Base-by-base conservation (phyloP, 768 basidiomycete genomes). In the Coprinopsis sp. region DNA sequence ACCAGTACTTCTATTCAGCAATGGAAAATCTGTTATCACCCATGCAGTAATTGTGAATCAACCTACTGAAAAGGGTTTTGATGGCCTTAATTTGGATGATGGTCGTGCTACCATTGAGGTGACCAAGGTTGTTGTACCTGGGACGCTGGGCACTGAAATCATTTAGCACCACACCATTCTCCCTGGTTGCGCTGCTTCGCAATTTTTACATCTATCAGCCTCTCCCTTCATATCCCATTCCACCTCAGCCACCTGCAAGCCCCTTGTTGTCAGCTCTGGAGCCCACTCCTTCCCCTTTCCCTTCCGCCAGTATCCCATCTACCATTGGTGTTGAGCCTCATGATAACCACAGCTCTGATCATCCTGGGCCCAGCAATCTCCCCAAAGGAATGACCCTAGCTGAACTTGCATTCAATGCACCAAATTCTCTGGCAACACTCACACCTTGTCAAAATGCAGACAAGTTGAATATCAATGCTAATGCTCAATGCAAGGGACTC, bases 91-190 rank as follows among this genome's bases (percentile, higher is more conserved):
- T 19, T 6, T 19, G n/a, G 6, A 22, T 24, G 12, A 10, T 22
- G 25, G 16, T 42, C 1, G n/a, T 56, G 1, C n/a, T n/a, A n/a
- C n/a, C n/a, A 33, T 60, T n/a, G 50, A 55, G 4, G 43, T 60
- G 2, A 12, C 27, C 1, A 21, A 56, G 2, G 42, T 57, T 14
- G 14, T 47, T 12, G 45, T 55, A 2, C 59, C 59, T 21, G 56
- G 48, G 4, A 54, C 58, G 0, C 44, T 55, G 12, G 24, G 57
- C 53, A 10, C 46, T 58, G 3, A 25, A 43, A 4, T 38, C 36
- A 12, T 57, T 59, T 53, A 55, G 58, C 4, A 6, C 11, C 28
- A 4, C 33, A 4, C 48, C 55, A 27, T 59, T 57, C 22, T 14
- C 38, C 0, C 7, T 57, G 14, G 47, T 57, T n/a, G 52, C 49